Base-by-base conservation (phyloP, 768 basidiomycete genomes). In the Mycena leptocephala region DNA sequence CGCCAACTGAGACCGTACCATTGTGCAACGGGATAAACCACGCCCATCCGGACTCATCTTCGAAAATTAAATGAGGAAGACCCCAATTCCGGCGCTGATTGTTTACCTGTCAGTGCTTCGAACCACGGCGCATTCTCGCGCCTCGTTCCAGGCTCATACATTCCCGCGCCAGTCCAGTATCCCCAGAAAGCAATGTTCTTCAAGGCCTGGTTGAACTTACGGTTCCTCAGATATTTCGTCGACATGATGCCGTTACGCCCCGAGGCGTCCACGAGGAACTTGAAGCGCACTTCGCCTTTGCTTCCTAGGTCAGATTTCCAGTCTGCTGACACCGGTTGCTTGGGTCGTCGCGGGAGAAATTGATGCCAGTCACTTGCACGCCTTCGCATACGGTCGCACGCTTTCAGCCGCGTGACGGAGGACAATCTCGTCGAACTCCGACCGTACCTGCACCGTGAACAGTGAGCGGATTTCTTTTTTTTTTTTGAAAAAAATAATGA, bases 161-260 rank as follows among this genome's bases (percentile, higher is more conserved):
- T 85, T 7, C 85, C 85, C 10, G 87, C 85, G 5, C 87, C 90
- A 33, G 80, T 85, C 93, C 93, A 94, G 78, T 94, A 94, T 2
- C 91, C 92, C 93, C 93, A 94, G 37, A 89, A 84, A 1, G 93
- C 93, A 20, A 93, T 86, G 72, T 94, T 94, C 73, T 86, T 87
- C 58, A 94, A 80, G 3, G 87, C 86, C 48, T 88, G 85, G 41
- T 90, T 93, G 81, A 89, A 89, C 46, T 84, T 85, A 20, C 93
- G 85, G 75, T 92, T 91, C 65, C 88, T 87, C 41, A 93, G 83
- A 77, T 93, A 92, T 64, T 89, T 90, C 16, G 88, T 89, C 3
- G 91, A 91, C 82, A 94, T 85, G 74, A 94, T 78, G 1, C 93
- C 93, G 0, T 85, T 84, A 1, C 93, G 88, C 37, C 93, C 93